These are phyloP conservation scores for Cryoendolithus antarcticus DNA, from an alignment of 2,329 filamentous ascomycete genomes.

Conservation along the genomic window DNA sequence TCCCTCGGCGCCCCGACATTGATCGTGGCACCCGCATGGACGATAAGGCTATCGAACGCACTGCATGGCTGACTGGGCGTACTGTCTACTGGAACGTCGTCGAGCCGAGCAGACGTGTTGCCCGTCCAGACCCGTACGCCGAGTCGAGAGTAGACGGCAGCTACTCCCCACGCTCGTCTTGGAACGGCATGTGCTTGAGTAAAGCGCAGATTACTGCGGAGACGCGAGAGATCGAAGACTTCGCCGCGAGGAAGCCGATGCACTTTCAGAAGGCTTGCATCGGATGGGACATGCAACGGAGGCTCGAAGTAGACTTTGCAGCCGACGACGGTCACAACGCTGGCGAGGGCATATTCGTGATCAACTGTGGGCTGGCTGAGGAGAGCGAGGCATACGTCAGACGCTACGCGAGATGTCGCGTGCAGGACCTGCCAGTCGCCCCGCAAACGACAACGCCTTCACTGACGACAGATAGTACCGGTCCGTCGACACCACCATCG, in stretches of 20 bases:
- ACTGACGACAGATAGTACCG: conserved; percentile 5
- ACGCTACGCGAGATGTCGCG: conserved; percentile 45
- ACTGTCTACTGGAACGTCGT: conserved; percentile 70
- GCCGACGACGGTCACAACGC: conserved; percentile 63
- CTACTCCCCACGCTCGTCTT: conserved; percentile 71
- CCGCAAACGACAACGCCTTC: too few relatives aligned
- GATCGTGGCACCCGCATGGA: conserved; percentile 33
- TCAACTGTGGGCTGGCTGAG: conserved; percentile 58
- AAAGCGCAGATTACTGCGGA: conserved; percentile 61
- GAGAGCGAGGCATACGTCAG: conserved; percentile 40
- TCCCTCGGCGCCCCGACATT: conserved; percentile 45
- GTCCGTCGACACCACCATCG: conserved; percentile 12
- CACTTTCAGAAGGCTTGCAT: conserved; percentile 68
- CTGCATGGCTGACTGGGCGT: conserved; percentile 71
- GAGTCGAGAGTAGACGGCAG: conserved; percentile 54
- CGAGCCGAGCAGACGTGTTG: conserved; percentile 61
- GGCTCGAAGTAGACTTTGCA: conserved; percentile 78
- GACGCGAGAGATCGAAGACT: conserved; percentile 69
- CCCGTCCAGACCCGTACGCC: conserved; percentile 60
- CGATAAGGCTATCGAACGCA: conserved; percentile 45
- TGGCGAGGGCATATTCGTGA: conserved; percentile 64
- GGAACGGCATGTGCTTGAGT: conserved; percentile 57
- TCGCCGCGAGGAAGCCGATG: conserved; percentile 57
- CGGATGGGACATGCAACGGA: conserved; percentile 86
- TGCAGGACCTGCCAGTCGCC: conserved; percentile 14